Percentiles rank a stretch among this genome's conserved stretches.
Conservation (phyloP, 1,139 yeast genomes). For the Diutina catenulata region DNA sequence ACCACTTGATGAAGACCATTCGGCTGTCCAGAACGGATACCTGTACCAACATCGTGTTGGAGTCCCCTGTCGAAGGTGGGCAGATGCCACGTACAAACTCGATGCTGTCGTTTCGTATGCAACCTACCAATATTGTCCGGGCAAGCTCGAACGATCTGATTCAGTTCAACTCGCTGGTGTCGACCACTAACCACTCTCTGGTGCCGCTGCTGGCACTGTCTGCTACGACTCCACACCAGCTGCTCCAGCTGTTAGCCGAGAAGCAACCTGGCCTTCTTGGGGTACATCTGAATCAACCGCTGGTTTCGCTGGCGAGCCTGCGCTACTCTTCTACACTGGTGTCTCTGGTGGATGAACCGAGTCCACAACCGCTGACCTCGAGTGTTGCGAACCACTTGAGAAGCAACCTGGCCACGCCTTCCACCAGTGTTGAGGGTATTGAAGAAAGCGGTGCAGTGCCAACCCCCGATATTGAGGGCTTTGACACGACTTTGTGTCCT, state of each 20-base stretch:
- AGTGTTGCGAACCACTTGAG: no score
- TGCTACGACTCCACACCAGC: no score
- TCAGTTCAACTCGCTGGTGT: neutral
- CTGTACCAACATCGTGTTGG: neutral
- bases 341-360: conserved; percentile 1
- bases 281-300: neutral
- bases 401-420: no score
- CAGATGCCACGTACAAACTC: neutral
- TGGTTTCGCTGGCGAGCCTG: neutral
- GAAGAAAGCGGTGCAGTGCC: no score
- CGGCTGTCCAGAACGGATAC: neutral
- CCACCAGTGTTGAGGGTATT: no score
- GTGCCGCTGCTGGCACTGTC: neutral
- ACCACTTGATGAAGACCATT: conserved; percentile 1
- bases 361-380: no score
- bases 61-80: no score
- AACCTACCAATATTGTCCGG: conserved; percentile 3
- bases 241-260: neutral
- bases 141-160: neutral
- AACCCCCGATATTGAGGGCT: no score
- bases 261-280: neutral
- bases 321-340: conserved; percentile 3
- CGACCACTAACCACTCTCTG: neutral
- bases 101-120: conserved; percentile 1
- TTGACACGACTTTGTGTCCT: neutral